These are phyloP conservation scores for Chalciporus piperatus DNA, from an alignment of 768 basidiomycete species.

Conservation along the genomic window DNA sequence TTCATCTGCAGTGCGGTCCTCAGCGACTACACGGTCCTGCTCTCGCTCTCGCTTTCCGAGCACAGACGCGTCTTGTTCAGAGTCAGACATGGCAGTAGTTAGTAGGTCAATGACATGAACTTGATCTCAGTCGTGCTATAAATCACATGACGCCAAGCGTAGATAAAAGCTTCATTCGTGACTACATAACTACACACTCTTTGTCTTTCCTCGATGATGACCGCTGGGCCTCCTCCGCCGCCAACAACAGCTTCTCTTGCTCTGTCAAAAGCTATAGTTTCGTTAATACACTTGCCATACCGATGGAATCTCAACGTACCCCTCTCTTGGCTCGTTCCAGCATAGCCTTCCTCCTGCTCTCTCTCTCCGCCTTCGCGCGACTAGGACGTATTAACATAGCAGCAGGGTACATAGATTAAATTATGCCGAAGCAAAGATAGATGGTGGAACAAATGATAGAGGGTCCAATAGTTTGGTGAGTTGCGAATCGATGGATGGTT, in stretches of 20 bases:
- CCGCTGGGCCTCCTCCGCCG: slow-evolving; percentile 51
- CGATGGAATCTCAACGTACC: slow-evolving; percentile 38
- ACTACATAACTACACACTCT: slow-evolving; percentile 60
- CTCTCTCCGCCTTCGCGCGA: slow-evolving; percentile 72
- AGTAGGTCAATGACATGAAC: not conserved
- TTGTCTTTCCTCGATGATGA: slow-evolving; percentile 33
- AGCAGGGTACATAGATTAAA: slow-evolving; percentile 25
- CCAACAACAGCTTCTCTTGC: slow-evolving; percentile 60
- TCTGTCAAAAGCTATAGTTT: slow-evolving; percentile 52
- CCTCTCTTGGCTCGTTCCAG: slow-evolving; percentile 73
- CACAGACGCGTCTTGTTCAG: slow-evolving; percentile 49
- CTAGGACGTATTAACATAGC: slow-evolving; percentile 35
- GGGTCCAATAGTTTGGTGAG: slow-evolving; percentile 35
- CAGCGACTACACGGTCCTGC: slow-evolving; percentile 11
- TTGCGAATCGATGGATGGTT: slow-evolving; percentile 32
- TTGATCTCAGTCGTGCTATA: no score
- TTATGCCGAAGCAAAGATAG: slow-evolving; percentile 69
- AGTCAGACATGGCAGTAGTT: slow-evolving; percentile 37
- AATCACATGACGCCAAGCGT: slow-evolving; percentile 21
- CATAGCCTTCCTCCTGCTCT: slow-evolving; percentile 69
- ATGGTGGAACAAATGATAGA: slow-evolving; percentile 59
- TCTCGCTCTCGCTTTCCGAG: slow-evolving; percentile 64
- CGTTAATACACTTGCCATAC: slow-evolving; percentile 1
- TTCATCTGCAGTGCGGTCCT: slow-evolving; percentile 30
- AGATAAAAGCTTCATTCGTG: no score